Evolutionary conservation across 2,329 filamentous ascomycete genomes (phyloP), one percentile per base, ranked within the genome.

Genomic region (Neurospora sp.): DNA sequence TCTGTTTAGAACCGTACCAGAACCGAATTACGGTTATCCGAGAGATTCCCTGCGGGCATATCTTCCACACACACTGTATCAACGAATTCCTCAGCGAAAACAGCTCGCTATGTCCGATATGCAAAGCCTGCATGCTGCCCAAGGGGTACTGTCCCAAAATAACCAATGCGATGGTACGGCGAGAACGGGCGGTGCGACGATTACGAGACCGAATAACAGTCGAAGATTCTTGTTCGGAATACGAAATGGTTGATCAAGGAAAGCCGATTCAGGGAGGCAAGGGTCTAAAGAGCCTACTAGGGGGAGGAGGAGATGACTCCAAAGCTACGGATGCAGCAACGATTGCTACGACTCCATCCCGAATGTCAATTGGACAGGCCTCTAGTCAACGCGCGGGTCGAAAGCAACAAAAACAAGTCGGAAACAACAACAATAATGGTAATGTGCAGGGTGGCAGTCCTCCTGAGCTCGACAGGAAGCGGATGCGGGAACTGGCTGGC

Each of bases 51-150:
- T 99, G 96, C 75, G 89, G 91, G 0, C 96, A 99, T 78, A 95
- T 98, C 70, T 99, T 94, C 79, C 95, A 99, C 74, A 91, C 92
- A 0, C 90, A 92, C 73, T 99, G 96, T 77, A 94, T 98, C 73
- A 94, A 98, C 77, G 87, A 89, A 28, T 97, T 96, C 75, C 83
- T 98, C 12, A 84, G 86, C 62, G 85, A 89, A 69, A 90, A 91
- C 77, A 96, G 92, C 77, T 96, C 92, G 19, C 84, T 97, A 1
- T 99, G 96, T 76, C 95, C 96, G 0, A 83, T 97, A 75, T 99
- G 96, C 83, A 97, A 97, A 79, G 87, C 90, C 71, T 92, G 87
- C 67, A 92, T 94, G 76, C 81, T 97, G 0, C 93, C 94, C 6
- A 76, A 78, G 74, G 82, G 92, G 0, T 87, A 87, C 75, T 89